phyloP scores from a whole-genome alignment of 23 red algal species.

The Gracilaria caudata region DNA sequence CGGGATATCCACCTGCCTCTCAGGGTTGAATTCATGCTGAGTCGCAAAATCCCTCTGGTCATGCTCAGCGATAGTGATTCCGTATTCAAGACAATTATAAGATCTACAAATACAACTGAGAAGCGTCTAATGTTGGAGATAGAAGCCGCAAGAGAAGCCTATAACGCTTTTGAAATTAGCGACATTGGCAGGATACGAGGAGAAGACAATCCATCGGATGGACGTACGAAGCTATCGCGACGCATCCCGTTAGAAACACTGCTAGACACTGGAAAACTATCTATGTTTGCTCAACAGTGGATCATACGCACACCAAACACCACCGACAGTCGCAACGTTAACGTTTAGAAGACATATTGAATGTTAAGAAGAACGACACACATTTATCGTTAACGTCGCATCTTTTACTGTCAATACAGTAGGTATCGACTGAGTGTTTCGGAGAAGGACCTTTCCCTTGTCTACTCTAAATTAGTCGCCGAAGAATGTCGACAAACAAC shows the following conservation, averaged over 20 bases:
- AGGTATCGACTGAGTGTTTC: no score
- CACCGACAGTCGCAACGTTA: no score
- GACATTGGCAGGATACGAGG: slow-evolving; percentile 1
- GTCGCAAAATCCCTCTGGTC: not conserved
- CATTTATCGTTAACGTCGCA: not conserved
- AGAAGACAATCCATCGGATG: slow-evolving; percentile 2
- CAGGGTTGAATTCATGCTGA: no score
- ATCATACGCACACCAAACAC: not conserved
- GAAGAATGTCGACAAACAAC: no score
- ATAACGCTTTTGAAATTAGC: not conserved
- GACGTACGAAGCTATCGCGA: not conserved
- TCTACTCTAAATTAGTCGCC: no score
- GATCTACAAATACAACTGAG: not conserved
- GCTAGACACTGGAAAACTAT: not conserved
- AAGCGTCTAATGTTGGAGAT: slow-evolving; percentile 22
- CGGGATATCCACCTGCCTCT: no score
- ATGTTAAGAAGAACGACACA: not conserved
- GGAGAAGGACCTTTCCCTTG: no score
- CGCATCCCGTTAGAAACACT: not conserved
- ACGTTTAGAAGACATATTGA: not conserved
- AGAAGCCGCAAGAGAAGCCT: not conserved
- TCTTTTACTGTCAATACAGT: not conserved
- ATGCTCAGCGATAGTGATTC: not conserved
- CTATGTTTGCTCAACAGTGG: not conserved
- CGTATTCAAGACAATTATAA: slow-evolving; percentile 1